These are phyloP conservation scores for Malus hybrid DNA, from an alignment of 331 rosid genomes.

Conservation along the genomic window DNA sequence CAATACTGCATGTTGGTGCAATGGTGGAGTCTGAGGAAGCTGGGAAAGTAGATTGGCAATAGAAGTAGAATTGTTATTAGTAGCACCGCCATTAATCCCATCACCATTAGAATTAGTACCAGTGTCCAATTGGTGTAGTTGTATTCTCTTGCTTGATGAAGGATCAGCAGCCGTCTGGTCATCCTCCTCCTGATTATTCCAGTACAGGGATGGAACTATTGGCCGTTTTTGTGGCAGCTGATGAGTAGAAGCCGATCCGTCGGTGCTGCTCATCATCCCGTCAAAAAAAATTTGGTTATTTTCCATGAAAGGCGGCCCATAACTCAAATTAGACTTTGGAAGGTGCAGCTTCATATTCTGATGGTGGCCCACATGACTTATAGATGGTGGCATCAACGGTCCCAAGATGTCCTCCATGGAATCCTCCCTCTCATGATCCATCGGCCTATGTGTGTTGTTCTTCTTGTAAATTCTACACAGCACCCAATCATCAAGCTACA, in stretches of 20 bases:
- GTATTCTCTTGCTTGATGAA: slow-evolving; percentile 36
- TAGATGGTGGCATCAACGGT: slow-evolving; percentile 26
- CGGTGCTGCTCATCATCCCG: neutral
- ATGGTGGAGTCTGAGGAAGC: slow-evolving; percentile 60
- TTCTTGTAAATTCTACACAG: slow-evolving; percentile 93
- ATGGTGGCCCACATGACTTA: neutral
- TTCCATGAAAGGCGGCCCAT: neutral
- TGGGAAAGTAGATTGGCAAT: slow-evolving; percentile 55
- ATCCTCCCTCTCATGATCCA: slow-evolving; percentile 61
- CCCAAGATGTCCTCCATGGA: slow-evolving; percentile 49
- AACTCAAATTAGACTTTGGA: slow-evolving; percentile 15
- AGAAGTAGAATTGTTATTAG: slow-evolving; percentile 20
- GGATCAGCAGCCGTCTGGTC: slow-evolving; percentile 3
- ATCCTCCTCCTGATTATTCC: slow-evolving; percentile 40
- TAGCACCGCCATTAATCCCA: slow-evolving; percentile 13
- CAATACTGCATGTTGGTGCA: slow-evolving; percentile 56
- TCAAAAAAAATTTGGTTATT: neutral
- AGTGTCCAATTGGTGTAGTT: slow-evolving; percentile 33
- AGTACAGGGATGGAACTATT: slow-evolving; percentile 36
- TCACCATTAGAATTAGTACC: neutral
- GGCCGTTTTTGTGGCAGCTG: slow-evolving; percentile 35
- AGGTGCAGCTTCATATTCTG: neutral
- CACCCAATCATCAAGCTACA: slow-evolving; percentile 91
- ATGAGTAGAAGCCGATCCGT: slow-evolving; percentile 9
- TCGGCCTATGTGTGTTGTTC: slow-evolving; percentile 45